Conservation (phyloP, 441 rosid genomes). For the Populus hybrid region DNA sequence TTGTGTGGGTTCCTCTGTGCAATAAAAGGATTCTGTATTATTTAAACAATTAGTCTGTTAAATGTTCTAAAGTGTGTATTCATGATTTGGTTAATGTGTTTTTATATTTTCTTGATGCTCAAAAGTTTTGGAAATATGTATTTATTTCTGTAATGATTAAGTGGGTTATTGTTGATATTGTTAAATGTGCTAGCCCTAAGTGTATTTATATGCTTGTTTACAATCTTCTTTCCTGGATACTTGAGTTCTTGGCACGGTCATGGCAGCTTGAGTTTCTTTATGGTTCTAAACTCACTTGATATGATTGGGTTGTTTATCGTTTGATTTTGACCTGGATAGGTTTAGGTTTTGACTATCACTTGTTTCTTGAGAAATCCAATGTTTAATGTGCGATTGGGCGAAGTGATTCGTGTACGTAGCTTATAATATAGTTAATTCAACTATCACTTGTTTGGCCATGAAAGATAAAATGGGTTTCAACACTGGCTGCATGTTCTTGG, state of each 20-base stretch:
- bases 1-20: neutral
- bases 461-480: neutral
- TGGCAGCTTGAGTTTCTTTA: neutral
- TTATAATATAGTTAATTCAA: neutral
- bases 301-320: neutral
- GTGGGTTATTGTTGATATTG: neutral
- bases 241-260: neutral
- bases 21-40: neutral
- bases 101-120: neutral
- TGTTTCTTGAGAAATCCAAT: neutral
- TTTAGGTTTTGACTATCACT: neutral
- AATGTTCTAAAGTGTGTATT: neutral
- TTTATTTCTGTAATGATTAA: neutral
- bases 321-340: neutral
- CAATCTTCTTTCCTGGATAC: neutral
- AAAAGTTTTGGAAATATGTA: neutral
- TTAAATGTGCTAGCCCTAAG: neutral
- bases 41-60: neutral
- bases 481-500: neutral
- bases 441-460: neutral
- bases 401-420: neutral
- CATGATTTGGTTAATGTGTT: neutral
- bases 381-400: neutral
- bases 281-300: neutral
- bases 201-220: neutral